Evolutionary conservation across 2,329 filamentous ascomycete genomes (phyloP).

Genomic region (Calonectria ilicicola): DNA sequence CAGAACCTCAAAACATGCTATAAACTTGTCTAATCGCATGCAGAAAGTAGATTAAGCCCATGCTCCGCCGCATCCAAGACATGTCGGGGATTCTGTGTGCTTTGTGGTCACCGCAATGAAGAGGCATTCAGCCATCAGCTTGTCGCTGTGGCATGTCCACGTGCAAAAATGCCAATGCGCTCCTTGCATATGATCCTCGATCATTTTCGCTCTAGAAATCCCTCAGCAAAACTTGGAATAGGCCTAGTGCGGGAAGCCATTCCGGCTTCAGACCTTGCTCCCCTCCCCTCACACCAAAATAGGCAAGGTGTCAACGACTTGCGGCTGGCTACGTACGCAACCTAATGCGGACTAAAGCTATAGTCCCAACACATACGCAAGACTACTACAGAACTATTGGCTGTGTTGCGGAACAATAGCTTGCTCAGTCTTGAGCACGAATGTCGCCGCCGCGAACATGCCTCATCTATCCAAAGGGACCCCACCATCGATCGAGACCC

Average conservation of each 20-base stretch:
- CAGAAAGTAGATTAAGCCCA: neutral
- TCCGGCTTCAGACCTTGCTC: neutral
- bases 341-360: neutral
- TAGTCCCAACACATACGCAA: neutral
- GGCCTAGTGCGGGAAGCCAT: neutral
- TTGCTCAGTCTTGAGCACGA: too few relatives aligned
- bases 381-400: neutral
- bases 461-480: neutral
- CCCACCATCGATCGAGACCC: neutral
- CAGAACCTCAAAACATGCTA: neutral
- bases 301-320: neutral
- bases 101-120: neutral
- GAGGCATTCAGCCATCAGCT: too few relatives aligned
- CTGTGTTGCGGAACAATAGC: neutral
- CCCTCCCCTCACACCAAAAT: neutral
- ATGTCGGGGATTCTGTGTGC: neutral
- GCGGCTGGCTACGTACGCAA: neutral
- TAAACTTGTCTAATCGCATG: neutral
- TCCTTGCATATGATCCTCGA: neutral
- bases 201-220: neutral
- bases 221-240: neutral
- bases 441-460: neutral
- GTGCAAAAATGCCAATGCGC: neutral
- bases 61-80: too few relatives aligned
- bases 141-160: neutral